Conservation (phyloP, 2,329 filamentous ascomycete genomes). For the Cercospora sp. region DNA sequence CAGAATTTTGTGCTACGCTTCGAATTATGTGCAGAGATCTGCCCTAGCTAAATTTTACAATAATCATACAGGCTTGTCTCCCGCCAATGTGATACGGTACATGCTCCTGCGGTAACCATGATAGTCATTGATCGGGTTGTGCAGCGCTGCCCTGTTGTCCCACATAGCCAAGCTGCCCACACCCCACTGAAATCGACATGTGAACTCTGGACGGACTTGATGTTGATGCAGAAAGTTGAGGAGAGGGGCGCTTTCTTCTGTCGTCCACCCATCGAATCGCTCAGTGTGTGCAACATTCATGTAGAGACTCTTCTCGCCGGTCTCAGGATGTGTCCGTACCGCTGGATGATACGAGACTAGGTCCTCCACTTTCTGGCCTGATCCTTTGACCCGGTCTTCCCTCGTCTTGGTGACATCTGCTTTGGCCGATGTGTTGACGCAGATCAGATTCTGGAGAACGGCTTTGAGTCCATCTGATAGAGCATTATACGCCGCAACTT, state of each 20-base stretch:
- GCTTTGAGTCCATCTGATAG: slow-evolving; percentile 77
- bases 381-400: slow-evolving; percentile 55
- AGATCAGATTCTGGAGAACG: slow-evolving; percentile 63
- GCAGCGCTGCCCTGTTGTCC: slow-evolving; percentile 21
- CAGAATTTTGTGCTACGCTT: not conserved
- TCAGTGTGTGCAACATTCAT: slow-evolving; percentile 83
- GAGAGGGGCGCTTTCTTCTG: slow-evolving; percentile 75
- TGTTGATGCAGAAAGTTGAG: slow-evolving; percentile 75
- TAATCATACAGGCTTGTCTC: slow-evolving; percentile 15
- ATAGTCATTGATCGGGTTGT: slow-evolving; percentile 25
- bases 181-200: slow-evolving; percentile 67
- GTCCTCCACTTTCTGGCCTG: slow-evolving; percentile 71
- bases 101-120: slow-evolving; percentile 15
- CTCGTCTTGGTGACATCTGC: slow-evolving; percentile 43
- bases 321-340: slow-evolving; percentile 75
- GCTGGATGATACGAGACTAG: slow-evolving; percentile 72
- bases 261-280: slow-evolving; percentile 76
- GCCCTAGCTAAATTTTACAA: not conserved
- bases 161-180: slow-evolving; percentile 2
- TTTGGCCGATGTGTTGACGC: slow-evolving; percentile 71
- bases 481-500: slow-evolving; percentile 75
- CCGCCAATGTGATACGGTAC: slow-evolving; percentile 18
- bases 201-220: slow-evolving; percentile 69
- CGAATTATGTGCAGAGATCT: not conserved
- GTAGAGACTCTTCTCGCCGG: slow-evolving; percentile 77